Base-by-base conservation (phyloP, 2,329 filamentous ascomycete genomes). In the Phialophora verrucosa region DNA sequence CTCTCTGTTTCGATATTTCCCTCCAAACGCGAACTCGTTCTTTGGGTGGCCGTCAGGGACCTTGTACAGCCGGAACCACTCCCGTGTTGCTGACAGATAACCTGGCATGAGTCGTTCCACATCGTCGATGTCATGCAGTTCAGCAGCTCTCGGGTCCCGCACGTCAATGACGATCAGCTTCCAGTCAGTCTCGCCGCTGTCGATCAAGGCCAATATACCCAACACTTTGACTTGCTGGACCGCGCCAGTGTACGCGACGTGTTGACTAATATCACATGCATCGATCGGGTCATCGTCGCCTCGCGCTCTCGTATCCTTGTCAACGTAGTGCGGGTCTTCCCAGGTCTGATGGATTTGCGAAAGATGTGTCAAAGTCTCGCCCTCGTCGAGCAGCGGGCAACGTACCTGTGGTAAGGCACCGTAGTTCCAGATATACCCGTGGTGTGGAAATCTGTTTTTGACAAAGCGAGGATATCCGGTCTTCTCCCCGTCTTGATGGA, bases 371-470 rank as follows among this genome's bases (percentile, higher is more conserved):
- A 42, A 42, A 17, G 38, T 42, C 38, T n/a, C 1, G 5, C 14
- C 12, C 11, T 4, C 6, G 14, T 6, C 14, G 6, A 17, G 14
- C 38, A 17, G 38, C 14, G 4, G 14, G 38, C 38, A 2, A 76
- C 85, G 78, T 86, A 95, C 92, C 86, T 95, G 92, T 76, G 95
- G 95, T 89, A 99, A 97, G 82, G 93, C 93, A 84, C 95, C 95
- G 84, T 99, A 99, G 89, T 99, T 99, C 95, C 95, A 99, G 76
- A 98, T 92, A 84, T 98, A 99, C 73, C 95, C 95, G 89, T 98
- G 97, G 90, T 99, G 95, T 76, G 95, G 95, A 89, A 98, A 99
- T 90, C 95, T 98, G 90, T 98, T 98, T 84, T 94, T 93, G 79
- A 99, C 95, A 81, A 90, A 99, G 38, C 38, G 38, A 42, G 38